These are phyloP conservation scores for Metarhizium guizhouense DNA, from an alignment of 2,329 filamentous ascomycete species.

Conservation along the genomic window DNA sequence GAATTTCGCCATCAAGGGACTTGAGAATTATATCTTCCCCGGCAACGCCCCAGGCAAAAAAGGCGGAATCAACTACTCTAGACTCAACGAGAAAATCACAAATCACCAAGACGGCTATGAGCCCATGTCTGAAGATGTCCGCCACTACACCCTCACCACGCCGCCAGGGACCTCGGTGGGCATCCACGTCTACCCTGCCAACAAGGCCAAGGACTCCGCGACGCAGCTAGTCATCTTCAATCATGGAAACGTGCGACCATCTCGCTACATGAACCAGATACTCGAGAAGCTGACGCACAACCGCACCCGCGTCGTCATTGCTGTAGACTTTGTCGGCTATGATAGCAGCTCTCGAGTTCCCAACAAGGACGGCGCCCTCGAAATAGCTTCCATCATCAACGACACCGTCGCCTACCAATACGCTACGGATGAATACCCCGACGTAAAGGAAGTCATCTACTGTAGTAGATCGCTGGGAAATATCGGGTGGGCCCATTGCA, in stretches of 20 bases:
- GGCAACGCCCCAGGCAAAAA: no score
- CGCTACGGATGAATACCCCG: not conserved
- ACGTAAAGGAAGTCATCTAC: not conserved
- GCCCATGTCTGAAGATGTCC: not conserved
- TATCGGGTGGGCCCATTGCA: not conserved
- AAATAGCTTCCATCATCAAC: not conserved
- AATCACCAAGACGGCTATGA: not conserved
- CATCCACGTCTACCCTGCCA: not conserved
- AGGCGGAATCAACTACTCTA: no score
- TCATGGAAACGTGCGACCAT: not conserved
- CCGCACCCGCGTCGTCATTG: not conserved
- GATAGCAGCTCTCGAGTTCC: not conserved
- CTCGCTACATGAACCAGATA: not conserved
- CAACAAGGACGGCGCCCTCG: not conserved
- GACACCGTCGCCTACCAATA: not conserved
- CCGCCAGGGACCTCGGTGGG: not conserved
- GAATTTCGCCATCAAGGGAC: no score
- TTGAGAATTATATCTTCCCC: no score
- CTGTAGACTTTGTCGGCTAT: slow-evolving; percentile 1
- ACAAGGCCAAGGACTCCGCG: not conserved
- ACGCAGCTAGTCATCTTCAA: not conserved
- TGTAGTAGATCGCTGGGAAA: not conserved
- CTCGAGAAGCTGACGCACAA: not conserved
- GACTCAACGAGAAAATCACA: no score
- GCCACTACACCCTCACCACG: not conserved